Percentiles rank a stretch among this genome's conserved stretches.
phyloP scores from a whole-genome alignment of 768 basidiomycete species.

The Russula dissimulans region DNA sequence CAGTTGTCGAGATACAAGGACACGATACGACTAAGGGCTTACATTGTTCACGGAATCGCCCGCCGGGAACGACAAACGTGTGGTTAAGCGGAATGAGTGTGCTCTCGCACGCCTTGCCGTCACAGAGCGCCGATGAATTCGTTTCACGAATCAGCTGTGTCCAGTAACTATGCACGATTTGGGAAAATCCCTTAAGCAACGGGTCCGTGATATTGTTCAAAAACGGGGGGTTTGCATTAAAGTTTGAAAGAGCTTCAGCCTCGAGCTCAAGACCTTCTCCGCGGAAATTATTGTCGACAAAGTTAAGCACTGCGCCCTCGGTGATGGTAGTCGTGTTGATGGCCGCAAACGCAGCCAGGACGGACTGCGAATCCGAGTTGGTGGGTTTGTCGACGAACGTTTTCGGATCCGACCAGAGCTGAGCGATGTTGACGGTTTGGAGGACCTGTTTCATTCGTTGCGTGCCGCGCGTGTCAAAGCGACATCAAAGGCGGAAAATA shows the following conservation, averaged over 20 bases:
- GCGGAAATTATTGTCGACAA: constrained; percentile 64
- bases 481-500: not conserved
- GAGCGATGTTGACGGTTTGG: constrained; percentile 78
- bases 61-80: constrained; percentile 85
- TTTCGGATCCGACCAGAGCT: constrained; percentile 71
- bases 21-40: constrained; percentile 24
- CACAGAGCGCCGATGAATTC: constrained; percentile 59
- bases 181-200: constrained; percentile 59
- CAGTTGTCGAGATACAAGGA: not conserved
- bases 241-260: constrained; percentile 49
- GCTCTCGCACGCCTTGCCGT: constrained; percentile 59
- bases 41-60: constrained; percentile 80
- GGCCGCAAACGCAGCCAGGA: constrained; percentile 60
- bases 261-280: constrained; percentile 84
- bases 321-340: constrained; percentile 37
- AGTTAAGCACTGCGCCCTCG: constrained; percentile 53
- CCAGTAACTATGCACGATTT: constrained; percentile 85
- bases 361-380: constrained; percentile 48
- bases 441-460: constrained; percentile 41
- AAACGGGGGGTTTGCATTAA: constrained; percentile 55
- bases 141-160: constrained; percentile 66
- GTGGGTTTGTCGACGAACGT: constrained; percentile 90
- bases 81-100: constrained; percentile 84
- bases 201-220: constrained; percentile 62
- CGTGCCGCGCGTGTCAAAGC: not conserved